These are phyloP conservation scores for Pichia ethanolica DNA, from an alignment of 805 yeast genomes.

Conservation along the genomic window DNA sequence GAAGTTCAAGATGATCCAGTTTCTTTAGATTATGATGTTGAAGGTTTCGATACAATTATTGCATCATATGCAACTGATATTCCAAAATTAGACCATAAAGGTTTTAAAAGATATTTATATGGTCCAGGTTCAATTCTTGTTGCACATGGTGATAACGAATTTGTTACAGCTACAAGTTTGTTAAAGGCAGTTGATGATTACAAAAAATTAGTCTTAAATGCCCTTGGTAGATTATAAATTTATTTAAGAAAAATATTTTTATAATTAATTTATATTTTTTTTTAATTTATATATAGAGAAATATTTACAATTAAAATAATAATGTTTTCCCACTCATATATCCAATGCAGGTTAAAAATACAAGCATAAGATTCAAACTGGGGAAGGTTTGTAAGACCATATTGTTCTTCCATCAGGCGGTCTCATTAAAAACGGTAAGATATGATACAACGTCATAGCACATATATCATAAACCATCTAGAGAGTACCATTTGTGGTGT, in stretches of 20 bases:
- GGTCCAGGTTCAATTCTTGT: conserved; percentile 62
- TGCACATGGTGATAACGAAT: conserved; percentile 55
- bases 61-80: conserved; percentile 36
- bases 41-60: conserved; percentile 49
- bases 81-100: conserved; percentile 32
- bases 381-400: conserved; percentile 8
- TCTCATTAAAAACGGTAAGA: background rate
- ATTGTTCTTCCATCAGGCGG: conserved; percentile 4
- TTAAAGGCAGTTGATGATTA: conserved; percentile 46
- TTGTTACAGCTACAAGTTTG: conserved; percentile 40
- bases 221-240: conserved; percentile 6
- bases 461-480: background rate
- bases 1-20: conserved; percentile 31
- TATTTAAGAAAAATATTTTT: background rate
- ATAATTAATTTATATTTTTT: background rate
- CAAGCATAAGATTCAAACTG: conserved; percentile 14
- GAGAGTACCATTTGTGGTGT: background rate
- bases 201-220: conserved; percentile 32
- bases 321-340: conserved; percentile 13
- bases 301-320: background rate
- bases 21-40: conserved; percentile 48
- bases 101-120: conserved; percentile 44
- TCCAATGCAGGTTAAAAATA: conserved; percentile 13
- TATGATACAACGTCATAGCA: background rate
- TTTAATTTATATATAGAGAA: too few relatives aligned